These are phyloP conservation scores for Gloeophyllum trabeum DNA, from an alignment of 768 basidiomycete species.

Conservation along the genomic window DNA sequence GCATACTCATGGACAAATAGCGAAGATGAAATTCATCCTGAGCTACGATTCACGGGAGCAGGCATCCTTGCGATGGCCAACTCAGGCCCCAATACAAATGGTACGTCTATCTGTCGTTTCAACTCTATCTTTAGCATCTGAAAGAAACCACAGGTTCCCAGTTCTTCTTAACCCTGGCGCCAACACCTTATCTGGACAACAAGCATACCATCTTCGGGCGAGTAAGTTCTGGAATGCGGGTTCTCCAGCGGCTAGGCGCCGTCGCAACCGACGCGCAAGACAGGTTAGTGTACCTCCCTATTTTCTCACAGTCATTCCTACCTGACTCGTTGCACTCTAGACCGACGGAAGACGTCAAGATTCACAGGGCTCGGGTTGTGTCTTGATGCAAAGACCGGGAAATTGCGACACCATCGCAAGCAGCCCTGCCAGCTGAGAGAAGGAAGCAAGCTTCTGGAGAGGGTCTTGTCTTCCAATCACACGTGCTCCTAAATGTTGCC, in stretches of 20 bases:
- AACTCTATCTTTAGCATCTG: constrained; percentile 17
- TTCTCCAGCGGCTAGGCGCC: constrained; percentile 83
- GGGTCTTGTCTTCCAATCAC: background rate
- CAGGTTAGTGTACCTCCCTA: constrained; percentile 34
- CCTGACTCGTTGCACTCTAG: constrained; percentile 12
- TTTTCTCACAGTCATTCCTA: background rate
- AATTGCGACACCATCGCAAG: too few relatives aligned
- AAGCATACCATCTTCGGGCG: constrained; percentile 90
- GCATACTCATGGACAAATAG: constrained; percentile 22
- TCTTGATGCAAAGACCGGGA: background rate
- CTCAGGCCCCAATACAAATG: constrained; percentile 88
- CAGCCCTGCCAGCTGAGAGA: too few relatives aligned
- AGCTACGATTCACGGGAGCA: constrained; percentile 89
- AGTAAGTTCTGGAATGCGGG: constrained; percentile 83
- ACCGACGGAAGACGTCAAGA: constrained; percentile 78
- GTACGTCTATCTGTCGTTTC: constrained; percentile 21
- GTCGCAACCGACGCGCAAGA: constrained; percentile 87
- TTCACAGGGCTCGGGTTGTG: constrained; percentile 57
- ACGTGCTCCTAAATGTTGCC: background rate
- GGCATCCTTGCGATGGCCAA: constrained; percentile 98
- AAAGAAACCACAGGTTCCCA: constrained; percentile 59
- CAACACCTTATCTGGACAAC: constrained; percentile 75
- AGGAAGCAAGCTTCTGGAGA: too few relatives aligned
- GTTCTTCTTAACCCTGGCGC: constrained; percentile 82
- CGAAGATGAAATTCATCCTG: constrained; percentile 85